Percentiles rank a stretch among this genome's conserved stretches.
Evolutionary conservation across 345 rosid genomes (phyloP).

Genomic region (Triadica sebifera): DNA sequence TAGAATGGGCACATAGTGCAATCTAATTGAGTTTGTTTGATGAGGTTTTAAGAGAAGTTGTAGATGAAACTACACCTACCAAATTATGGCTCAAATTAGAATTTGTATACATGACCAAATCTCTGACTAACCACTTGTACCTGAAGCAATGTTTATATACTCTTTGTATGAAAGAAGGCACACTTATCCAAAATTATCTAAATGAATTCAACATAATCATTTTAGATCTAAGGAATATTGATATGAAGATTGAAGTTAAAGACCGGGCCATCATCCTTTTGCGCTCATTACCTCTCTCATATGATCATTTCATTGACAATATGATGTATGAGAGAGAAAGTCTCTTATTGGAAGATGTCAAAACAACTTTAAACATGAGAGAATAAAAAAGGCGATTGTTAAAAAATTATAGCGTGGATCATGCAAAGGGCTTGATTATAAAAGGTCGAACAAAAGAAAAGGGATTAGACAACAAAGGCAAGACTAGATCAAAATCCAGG

Average conservation of each 20-base stretch:
- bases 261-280: neutral
- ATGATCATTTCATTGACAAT: neutral
- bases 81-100: neutral
- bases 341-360: neutral
- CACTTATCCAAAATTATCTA: neutral
- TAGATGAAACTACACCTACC: neutral
- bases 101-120: neutral
- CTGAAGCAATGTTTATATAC: neutral
- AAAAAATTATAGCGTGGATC: neutral
- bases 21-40: no score
- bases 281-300: neutral
- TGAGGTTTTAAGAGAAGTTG: neutral
- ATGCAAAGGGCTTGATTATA: neutral
- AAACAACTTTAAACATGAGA: neutral
- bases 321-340: no score
- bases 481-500: neutral
- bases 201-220: no score
- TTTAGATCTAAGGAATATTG: neutral
- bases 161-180: neutral
- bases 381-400: rapidly evolving
- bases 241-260: neutral
- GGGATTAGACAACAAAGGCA: neutral
- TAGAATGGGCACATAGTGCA: neutral
- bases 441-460: neutral
- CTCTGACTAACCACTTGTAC: neutral